Evolutionary conservation across 1,139 yeast genomes (phyloP).

Genomic region (Candida smagusa): DNA sequence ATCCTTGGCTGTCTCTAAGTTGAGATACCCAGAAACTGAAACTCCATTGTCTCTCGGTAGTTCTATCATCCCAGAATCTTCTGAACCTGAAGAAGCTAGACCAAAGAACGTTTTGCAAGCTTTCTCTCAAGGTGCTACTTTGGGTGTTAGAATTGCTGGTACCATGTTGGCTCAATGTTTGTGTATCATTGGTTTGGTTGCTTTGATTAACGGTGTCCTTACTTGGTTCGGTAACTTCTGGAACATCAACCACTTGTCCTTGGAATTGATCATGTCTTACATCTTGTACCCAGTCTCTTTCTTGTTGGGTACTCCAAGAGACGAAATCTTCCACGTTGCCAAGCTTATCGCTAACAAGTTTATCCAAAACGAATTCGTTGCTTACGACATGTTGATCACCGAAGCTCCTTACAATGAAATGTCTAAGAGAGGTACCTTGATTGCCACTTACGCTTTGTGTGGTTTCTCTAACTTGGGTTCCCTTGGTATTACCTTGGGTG

Average conservation of each 20-base stretch:
- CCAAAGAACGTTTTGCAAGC: slow-evolving; percentile 64
- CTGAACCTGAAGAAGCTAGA: slow-evolving; percentile 35
- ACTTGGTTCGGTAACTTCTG: slow-evolving; percentile 67
- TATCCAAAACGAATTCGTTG: slow-evolving; percentile 65
- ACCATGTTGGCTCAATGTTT: slow-evolving; percentile 59
- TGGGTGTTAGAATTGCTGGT: slow-evolving; percentile 59
- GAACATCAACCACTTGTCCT: slow-evolving; percentile 51
- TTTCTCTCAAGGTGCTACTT: slow-evolving; percentile 59
- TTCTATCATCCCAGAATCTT: slow-evolving; percentile 10
- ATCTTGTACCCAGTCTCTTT: slow-evolving; percentile 60
- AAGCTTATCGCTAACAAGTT: slow-evolving; percentile 56
- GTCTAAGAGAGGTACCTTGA: slow-evolving; percentile 52
- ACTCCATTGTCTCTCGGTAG: slow-evolving; percentile 51
- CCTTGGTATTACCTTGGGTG: slow-evolving; percentile 63
- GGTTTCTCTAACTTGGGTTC: slow-evolving; percentile 67
- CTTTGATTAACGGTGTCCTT: slow-evolving; percentile 55
- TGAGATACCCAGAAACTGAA: slow-evolving; percentile 62
- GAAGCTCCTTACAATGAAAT: slow-evolving; percentile 46
- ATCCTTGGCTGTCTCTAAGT: slow-evolving; percentile 59
- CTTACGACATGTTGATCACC: slow-evolving; percentile 43
- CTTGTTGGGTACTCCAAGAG: slow-evolving; percentile 59
- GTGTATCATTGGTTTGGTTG: slow-evolving; percentile 63
- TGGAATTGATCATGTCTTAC: slow-evolving; percentile 58
- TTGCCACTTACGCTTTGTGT: slow-evolving; percentile 64
- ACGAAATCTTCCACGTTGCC: slow-evolving; percentile 51